Evolutionary conservation across 106 monocot genomes (phyloP), one percentile per base, ranked within the genome.

Genomic region (Alisma plantagoaquatica): DNA sequence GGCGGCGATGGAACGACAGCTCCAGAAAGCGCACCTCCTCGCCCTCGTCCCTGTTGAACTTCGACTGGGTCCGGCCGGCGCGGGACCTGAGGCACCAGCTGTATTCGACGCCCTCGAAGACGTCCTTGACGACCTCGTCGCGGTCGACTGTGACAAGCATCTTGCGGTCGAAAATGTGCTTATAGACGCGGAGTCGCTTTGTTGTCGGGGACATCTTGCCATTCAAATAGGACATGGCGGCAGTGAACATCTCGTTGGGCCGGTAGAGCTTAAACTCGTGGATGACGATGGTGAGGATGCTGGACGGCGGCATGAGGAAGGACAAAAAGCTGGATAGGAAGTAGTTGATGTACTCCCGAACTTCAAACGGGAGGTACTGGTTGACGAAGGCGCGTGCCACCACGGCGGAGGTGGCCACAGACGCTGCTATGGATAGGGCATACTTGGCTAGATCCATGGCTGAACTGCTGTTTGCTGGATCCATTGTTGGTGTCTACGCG

Each of bases 181-280:
- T 38, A 14, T 6, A 7, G 35, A 38, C 14, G 27, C 30, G 28
- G 53, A 42, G 52, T 30, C 31, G 41, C 44, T 31, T 44, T 20
- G 41, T 28, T 24, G 18, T 54, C 38, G 29, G 47, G 19, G 87
- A 68, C 10, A 80, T 57, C 11, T 81, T 73, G 33, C 81, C 61
- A 33, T 68, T 31, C 33, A 81, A 58, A 56, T 81, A 87, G 26
- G 65, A 60, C 23, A 45, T 23, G 19, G 69, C 73, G 41, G 51
- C 49, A 10, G 77, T 56, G 69, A 61, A 78, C 17, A 87, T 63
- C 0, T 77, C 77, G 53, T 87, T 87, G n/a, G n/a, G n/a, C 61
- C 70, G 74, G 11, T 28, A 62, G 50, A 26, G 24, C 14, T 33
- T 41, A 12, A 68, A 51, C 27, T 33, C n/a, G n/a, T 57, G n/a